Percentiles rank a stretch among this genome's conserved stretches.
Conservation (phyloP, 257 asterid genomes). For the Solanum bulbocastanum region DNA sequence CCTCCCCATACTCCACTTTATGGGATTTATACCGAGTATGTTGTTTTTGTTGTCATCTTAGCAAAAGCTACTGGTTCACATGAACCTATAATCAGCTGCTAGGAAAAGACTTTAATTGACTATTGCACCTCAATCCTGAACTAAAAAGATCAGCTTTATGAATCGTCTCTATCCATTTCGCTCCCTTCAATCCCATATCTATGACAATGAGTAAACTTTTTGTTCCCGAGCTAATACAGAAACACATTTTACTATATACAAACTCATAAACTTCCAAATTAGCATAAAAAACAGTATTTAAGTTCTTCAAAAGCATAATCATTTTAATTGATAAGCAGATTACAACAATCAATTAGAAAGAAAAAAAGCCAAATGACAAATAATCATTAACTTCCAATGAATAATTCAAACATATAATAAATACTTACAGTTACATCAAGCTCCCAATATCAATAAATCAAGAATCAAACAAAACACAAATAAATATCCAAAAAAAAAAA, state of each 20-base stretch:
- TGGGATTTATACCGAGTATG: neutral
- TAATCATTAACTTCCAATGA: neutral
- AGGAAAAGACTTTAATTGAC: neutral
- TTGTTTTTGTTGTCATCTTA: neutral
- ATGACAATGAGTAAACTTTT: neutral
- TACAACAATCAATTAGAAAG: neutral
- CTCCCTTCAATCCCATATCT: neutral
- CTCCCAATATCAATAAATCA: neutral
- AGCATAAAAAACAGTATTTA: neutral
- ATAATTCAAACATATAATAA: neutral
- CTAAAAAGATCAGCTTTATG: neutral
- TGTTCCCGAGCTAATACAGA: neutral
- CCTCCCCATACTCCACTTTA: neutral
- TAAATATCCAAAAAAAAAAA: neutral
- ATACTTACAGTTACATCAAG: neutral
- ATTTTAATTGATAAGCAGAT: neutral
- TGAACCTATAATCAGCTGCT: neutral
- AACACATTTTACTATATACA: neutral
- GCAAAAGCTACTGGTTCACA: neutral
- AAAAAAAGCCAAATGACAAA: neutral
- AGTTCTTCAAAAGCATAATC: neutral
- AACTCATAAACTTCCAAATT: neutral
- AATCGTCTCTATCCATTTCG: neutral
- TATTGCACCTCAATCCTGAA: neutral
- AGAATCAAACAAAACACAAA: neutral